Evolutionary conservation across 805 yeast genomes (phyloP).

Genomic region (Blastobotrys americana): DNA sequence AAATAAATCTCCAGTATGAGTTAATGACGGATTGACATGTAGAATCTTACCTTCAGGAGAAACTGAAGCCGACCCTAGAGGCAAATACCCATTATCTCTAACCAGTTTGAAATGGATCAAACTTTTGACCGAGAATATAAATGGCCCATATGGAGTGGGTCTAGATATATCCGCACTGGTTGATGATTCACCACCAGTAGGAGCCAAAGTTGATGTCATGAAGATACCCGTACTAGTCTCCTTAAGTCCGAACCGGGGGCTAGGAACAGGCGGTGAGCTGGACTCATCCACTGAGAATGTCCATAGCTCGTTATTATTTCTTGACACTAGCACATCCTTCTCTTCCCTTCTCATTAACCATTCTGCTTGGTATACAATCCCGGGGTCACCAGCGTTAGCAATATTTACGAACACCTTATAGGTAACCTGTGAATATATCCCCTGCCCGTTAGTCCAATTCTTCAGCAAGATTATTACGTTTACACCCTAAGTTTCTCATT

Average conservation of each 20-base stretch:
- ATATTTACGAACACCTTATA: conserved; percentile 22
- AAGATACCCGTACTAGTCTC: conserved; percentile 26
- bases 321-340: conserved; percentile 17
- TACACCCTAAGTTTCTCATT: conserved; percentile 1
- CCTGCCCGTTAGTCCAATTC: no score
- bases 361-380: conserved; percentile 20
- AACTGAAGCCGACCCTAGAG: conserved; percentile 16
- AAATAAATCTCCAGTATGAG: conserved; percentile 20
- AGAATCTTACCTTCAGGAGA: conserved; percentile 13
- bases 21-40: conserved; percentile 18
- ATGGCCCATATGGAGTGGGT: conserved; percentile 22
- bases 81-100: conserved; percentile 11
- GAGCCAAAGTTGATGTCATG: conserved; percentile 19
- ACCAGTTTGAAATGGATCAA: conserved; percentile 13
- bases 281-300: conserved; percentile 18
- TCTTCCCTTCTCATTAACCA: conserved; percentile 20
- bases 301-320: conserved; percentile 25
- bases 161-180: not conserved
- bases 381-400: conserved; percentile 7
- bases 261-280: conserved; percentile 16
- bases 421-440: conserved; percentile 16
- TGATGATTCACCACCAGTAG: conserved; percentile 8
- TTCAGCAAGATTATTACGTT: no score
- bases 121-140: conserved; percentile 17
- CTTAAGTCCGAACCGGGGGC: conserved; percentile 14